Conservation (phyloP, 495 filamentous ascomycete genomes). For the Ascobolus immersus region DNA sequence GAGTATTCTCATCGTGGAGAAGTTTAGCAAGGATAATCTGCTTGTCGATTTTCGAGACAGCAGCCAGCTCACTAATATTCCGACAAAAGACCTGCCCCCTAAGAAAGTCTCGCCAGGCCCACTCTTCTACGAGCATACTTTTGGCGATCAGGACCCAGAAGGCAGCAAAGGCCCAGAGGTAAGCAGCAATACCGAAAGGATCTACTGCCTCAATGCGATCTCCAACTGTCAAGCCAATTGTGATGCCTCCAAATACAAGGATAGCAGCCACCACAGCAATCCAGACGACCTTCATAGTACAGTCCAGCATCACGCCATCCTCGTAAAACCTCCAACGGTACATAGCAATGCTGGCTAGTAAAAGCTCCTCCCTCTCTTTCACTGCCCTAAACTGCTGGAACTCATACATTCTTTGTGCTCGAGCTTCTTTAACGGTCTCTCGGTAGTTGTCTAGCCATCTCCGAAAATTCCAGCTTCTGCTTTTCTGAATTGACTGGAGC, state of each 20-base stretch:
- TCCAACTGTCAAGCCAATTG: constrained; percentile 11
- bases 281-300: constrained; percentile 6
- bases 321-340: constrained; percentile 9
- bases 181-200: constrained; percentile 18
- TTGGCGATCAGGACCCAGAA: constrained; percentile 16
- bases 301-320: constrained; percentile 5
- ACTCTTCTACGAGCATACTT: constrained; percentile 15
- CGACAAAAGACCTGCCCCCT: constrained; percentile 11
- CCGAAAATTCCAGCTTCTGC: no score
- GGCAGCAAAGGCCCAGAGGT: constrained; percentile 15
- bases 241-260: constrained; percentile 7
- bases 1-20: constrained; percentile 10
- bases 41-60: constrained; percentile 13
- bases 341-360: constrained; percentile 2
- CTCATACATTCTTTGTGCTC: no score
- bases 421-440: no score
- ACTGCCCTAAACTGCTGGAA: no score
- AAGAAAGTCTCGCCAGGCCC: constrained; percentile 19
- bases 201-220: constrained; percentile 15
- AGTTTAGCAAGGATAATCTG: constrained; percentile 16
- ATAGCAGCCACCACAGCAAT: constrained; percentile 4
- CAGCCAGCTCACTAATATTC: constrained; percentile 14
- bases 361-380: no score
- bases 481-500: no score
- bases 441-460: no score